phyloP scores from a whole-genome alignment of 176 grass and related monocot genomes.

The Triticum monococcum region DNA sequence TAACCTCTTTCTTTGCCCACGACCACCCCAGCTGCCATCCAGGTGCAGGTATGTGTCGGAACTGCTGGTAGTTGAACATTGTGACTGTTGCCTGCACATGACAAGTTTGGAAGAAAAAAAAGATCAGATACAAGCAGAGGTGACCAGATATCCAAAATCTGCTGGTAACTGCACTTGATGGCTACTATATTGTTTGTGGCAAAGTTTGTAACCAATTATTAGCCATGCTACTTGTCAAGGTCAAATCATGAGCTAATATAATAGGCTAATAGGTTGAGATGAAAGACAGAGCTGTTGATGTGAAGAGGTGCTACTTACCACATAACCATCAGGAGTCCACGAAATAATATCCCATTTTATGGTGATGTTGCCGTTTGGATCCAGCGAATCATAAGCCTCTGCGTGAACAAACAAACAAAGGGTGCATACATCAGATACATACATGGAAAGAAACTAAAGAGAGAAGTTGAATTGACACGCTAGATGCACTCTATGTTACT shows the following conservation, averaged over 20 bases:
- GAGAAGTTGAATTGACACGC: neutral
- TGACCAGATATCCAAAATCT: neutral
- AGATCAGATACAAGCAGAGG: slow-evolving; percentile 10
- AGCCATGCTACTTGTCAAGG: neutral
- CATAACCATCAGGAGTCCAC: slow-evolving; percentile 92
- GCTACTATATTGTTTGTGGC: neutral
- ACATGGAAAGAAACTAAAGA: slow-evolving; percentile 15
- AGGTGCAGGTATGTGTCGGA: slow-evolving; percentile 69
- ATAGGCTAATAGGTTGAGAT: slow-evolving; percentile 15
- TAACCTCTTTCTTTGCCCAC: slow-evolving; percentile 91
- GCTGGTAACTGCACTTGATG: neutral
- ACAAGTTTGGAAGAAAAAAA: neutral
- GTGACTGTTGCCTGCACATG: slow-evolving; percentile 66
- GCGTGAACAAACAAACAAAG: slow-evolving; percentile 24
- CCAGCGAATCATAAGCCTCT: slow-evolving; percentile 87
- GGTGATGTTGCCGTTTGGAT: slow-evolving; percentile 84
- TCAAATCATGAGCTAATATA: neutral
- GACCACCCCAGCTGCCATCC: slow-evolving; percentile 85
- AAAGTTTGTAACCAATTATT: slow-evolving; percentile 3
- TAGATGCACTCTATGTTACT: neutral
- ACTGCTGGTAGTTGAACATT: slow-evolving; percentile 86
- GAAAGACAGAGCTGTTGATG: slow-evolving; percentile 10
- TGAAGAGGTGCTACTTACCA: slow-evolving; percentile 62
- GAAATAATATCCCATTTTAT: slow-evolving; percentile 91
- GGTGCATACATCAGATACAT: slow-evolving; percentile 23